A percentile compares a stretch with the other conserved stretches of the same genome.
Conservation (phyloP, 352 stramenopile genomes). For the Phytophthora macrochlamydospora region DNA sequence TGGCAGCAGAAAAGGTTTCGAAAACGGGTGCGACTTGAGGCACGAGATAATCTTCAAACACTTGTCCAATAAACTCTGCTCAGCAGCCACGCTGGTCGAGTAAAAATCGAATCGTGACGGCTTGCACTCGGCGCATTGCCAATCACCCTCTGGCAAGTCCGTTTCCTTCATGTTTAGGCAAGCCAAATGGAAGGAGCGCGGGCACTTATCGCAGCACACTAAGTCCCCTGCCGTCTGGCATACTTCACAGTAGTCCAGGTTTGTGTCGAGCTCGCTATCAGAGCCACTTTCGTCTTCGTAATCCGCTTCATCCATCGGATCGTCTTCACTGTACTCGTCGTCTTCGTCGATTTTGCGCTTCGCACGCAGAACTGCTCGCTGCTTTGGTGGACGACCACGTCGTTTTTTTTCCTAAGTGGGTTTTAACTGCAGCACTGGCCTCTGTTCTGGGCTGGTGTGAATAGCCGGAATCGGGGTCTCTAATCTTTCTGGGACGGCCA, state of each 20-base stretch:
- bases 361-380: background rate
- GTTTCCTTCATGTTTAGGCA: constrained; percentile 80
- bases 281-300: constrained; percentile 22
- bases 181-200: constrained; percentile 90
- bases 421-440: background rate
- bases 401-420: constrained; percentile 18
- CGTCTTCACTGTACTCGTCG: constrained; percentile 11
- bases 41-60: constrained; percentile 73
- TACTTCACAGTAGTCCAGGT: constrained; percentile 86
- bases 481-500: constrained; percentile 6
- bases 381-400: constrained; percentile 11
- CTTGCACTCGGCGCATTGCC: constrained; percentile 82
- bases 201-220: constrained; percentile 92
- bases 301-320: constrained; percentile 17
- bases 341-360: background rate
- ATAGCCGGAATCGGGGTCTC: background rate
- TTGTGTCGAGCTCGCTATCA: constrained; percentile 75
- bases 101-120: constrained; percentile 70
- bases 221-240: constrained; percentile 86
- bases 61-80: constrained; percentile 63
- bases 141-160: constrained; percentile 80
- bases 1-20: constrained; percentile 75
- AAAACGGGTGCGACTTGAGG: constrained; percentile 76
- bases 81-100: constrained; percentile 44
- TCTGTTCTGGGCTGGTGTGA: constrained; percentile 6